A percentile compares a stretch with the other conserved stretches of the same genome.
These are phyloP conservation scores for Heterobasidion occidentale DNA, from an alignment of 1,284 basidiomycete genomes.

Conservation along the genomic window DNA sequence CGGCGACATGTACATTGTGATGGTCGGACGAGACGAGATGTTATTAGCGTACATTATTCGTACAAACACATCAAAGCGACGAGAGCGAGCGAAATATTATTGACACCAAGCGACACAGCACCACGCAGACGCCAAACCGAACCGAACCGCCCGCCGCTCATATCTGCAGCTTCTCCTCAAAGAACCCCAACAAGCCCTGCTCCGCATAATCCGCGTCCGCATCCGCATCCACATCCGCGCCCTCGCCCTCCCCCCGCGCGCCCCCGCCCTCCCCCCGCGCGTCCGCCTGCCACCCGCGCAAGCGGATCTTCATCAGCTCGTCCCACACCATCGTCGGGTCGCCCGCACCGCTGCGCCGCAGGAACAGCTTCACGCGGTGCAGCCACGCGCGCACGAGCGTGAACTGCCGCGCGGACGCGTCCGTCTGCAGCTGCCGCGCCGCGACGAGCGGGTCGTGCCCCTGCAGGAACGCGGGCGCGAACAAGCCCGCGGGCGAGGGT, in stretches of 20 bases:
- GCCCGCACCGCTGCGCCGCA: conserved; percentile 32
- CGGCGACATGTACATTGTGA: too few species aligned
- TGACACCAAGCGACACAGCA: too few species aligned
- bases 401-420: conserved; percentile 28
- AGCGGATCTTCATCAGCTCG: conserved; percentile 41
- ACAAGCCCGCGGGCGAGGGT: background rate
- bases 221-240: background rate
- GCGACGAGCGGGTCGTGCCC: background rate
- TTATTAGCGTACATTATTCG: too few species aligned
- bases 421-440: background rate
- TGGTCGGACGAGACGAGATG: too few species aligned
- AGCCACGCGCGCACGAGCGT: conserved; percentile 50
- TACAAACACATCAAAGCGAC: too few species aligned
- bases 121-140: too few species aligned
- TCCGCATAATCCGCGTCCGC: conserved; percentile 1
- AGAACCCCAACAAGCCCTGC: conserved; percentile 12
- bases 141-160: background rate
- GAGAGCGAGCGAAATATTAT: too few species aligned
- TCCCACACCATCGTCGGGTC: conserved; percentile 45
- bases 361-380: conserved; percentile 39
- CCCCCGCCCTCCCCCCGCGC: background rate
- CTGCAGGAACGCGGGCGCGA: conserved; percentile 3
- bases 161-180: conserved; percentile 12
- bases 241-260: background rate
- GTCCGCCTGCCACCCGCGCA: conserved; percentile 11